A percentile compares a stretch with the other conserved stretches of the same genome.
Conservation (phyloP, 305 asterid species). For the Rubia occidens region DNA sequence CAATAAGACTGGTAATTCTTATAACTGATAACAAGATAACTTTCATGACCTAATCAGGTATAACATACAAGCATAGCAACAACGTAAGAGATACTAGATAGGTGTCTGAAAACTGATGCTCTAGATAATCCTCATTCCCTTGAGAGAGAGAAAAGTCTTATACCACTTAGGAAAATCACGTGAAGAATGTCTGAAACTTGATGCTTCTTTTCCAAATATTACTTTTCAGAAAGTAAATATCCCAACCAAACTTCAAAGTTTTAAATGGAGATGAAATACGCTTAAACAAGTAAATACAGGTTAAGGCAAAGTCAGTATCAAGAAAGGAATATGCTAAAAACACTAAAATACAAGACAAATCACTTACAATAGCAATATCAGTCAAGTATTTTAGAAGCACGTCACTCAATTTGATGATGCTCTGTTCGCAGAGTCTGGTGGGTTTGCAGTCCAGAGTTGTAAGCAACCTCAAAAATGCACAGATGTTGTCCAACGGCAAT, state of each 20-base stretch:
- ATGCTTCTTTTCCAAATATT: neutral
- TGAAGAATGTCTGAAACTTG: neutral
- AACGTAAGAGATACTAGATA: too few species aligned
- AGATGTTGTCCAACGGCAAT: slow-evolving; percentile 55
- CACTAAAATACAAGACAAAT: slow-evolving; percentile 2
- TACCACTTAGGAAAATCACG: neutral
- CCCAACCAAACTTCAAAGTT: neutral
- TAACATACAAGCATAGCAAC: neutral
- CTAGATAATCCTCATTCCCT: neutral
- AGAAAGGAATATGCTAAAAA: neutral
- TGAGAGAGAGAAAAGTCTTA: neutral
- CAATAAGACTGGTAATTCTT: neutral
- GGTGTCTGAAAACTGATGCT: neutral
- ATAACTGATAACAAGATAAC: neutral
- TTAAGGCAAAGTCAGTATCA: neutral
- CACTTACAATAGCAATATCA: slow-evolving; percentile 49
- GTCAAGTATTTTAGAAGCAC: slow-evolving; percentile 60
- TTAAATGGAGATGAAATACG: neutral
- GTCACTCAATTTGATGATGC: slow-evolving; percentile 43
- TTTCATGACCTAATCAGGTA: neutral
- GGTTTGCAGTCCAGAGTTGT: slow-evolving; percentile 53
- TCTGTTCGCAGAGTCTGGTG: slow-evolving; percentile 51
- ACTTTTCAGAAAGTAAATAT: neutral
- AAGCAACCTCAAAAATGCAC: slow-evolving; percentile 69
- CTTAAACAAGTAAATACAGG: neutral